Conservation (phyloP, 1,284 basidiomycete species). For the Cryptococcus amylolentus region DNA sequence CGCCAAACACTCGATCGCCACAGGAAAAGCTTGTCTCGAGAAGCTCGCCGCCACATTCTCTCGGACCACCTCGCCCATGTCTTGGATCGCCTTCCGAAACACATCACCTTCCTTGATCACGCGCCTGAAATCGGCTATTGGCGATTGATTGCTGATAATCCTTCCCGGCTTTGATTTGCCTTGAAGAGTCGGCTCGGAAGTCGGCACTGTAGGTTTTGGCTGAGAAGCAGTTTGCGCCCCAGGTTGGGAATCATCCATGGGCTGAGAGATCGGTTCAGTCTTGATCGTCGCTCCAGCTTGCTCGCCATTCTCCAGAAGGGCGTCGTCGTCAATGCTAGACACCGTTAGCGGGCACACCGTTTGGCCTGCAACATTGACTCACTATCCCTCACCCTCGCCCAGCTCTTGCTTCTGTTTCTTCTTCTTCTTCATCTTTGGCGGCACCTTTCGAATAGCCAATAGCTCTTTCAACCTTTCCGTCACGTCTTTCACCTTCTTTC, state of each 20-base stretch:
- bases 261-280: conserved; percentile 8
- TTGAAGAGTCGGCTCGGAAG: not conserved
- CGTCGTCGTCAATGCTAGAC: conserved; percentile 47
- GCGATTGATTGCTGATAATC: conserved; percentile 62
- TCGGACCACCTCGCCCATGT: conserved; percentile 65
- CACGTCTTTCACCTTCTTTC: conserved; percentile 59
- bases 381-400: conserved; percentile 42
- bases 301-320: conserved; percentile 26
- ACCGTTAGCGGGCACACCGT: not conserved
- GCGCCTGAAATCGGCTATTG: conserved; percentile 69
- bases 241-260: not conserved
- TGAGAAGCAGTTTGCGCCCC: not conserved
- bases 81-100: conserved; percentile 69
- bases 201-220: conserved; percentile 1
- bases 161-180: conserved; percentile 36
- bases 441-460: conserved; percentile 64
- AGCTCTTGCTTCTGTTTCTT: conserved; percentile 49
- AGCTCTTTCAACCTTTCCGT: conserved; percentile 61
- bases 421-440: conserved; percentile 51
- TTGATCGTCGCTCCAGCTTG: conserved; percentile 6
- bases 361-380: conserved; percentile 12
- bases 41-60: conserved; percentile 70
- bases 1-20: conserved; percentile 69
- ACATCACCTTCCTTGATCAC: conserved; percentile 66
- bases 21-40: conserved; percentile 60